Evolutionary conservation across 2,329 filamentous ascomycete genomes (phyloP).

Genomic region (Verticillium tricorpus): DNA sequence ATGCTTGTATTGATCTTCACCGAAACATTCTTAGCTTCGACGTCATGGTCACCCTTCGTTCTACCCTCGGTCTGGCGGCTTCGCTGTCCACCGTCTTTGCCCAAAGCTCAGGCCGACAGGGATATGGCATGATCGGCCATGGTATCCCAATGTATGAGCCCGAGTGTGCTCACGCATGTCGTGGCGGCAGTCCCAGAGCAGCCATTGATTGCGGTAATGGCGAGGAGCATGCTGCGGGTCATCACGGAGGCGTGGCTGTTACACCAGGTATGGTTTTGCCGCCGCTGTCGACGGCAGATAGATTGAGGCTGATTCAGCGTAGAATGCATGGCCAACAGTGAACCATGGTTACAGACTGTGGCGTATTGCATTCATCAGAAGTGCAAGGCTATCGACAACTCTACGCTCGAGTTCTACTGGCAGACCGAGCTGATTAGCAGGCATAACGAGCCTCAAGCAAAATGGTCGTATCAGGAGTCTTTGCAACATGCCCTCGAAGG

Average conservation of each 20-base stretch:
- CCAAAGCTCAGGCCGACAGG: neutral
- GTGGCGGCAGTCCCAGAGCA: slow-evolving; percentile 7
- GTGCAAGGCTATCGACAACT: slow-evolving; percentile 6
- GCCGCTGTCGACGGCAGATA: neutral
- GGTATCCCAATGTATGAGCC: slow-evolving; percentile 24
- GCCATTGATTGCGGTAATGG: slow-evolving; percentile 1
- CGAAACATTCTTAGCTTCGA: neutral
- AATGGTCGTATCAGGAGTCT: slow-evolving; percentile 8
- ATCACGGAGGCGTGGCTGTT: slow-evolving; percentile 1
- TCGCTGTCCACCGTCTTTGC: neutral
- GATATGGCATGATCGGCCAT: slow-evolving; percentile 1
- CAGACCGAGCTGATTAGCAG: slow-evolving; percentile 1
- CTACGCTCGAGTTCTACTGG: slow-evolving; percentile 1
- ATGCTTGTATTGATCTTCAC: neutral
- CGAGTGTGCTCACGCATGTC: slow-evolving; percentile 29
- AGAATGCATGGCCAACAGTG: slow-evolving; percentile 14
- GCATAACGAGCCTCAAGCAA: slow-evolving; percentile 2
- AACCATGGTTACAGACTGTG: slow-evolving; percentile 15
- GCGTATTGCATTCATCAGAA: slow-evolving; percentile 15
- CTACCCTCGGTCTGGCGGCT: neutral
- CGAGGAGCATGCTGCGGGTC: slow-evolving; percentile 1
- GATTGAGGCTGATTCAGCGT: neutral
- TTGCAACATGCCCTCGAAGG: slow-evolving; percentile 3
- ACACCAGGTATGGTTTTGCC: neutral
- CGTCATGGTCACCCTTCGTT: neutral